These are phyloP conservation scores for Capronia epimyces DNA, from an alignment of 2,329 filamentous ascomycete genomes.

Conservation along the genomic window DNA sequence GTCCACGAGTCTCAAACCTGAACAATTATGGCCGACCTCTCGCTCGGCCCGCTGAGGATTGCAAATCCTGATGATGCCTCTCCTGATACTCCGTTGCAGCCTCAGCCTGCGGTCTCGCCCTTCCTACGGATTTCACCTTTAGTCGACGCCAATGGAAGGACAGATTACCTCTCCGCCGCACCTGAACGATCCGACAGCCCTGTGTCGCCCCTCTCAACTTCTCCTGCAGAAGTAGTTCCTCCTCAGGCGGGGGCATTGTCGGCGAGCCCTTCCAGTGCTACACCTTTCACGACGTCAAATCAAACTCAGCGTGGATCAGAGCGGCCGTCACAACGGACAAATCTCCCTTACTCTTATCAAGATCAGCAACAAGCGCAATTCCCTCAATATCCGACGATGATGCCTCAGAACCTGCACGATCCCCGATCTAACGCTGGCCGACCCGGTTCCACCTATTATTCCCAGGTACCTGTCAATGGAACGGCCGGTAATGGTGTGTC, in stretches of 20 bases:
- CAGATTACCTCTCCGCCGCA: slow-evolving; percentile 18
- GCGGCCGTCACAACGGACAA: slow-evolving; percentile 34
- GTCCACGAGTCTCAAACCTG: slow-evolving; percentile 20
- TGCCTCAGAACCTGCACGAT: slow-evolving; percentile 39
- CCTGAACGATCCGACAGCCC: slow-evolving; percentile 20
- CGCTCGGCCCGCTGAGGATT: slow-evolving; percentile 89
- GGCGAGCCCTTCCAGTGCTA: slow-evolving; percentile 11
- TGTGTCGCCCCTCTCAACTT: slow-evolving; percentile 25
- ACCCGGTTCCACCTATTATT: slow-evolving; percentile 46
- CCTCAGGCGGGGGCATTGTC: slow-evolving; percentile 12
- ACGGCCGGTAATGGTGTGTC: slow-evolving; percentile 33
- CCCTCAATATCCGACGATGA: slow-evolving; percentile 42
- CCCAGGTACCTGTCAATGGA: slow-evolving; percentile 39
- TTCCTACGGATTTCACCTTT: slow-evolving; percentile 25
- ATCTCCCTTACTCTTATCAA: slow-evolving; percentile 42
- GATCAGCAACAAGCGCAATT: slow-evolving; percentile 41
- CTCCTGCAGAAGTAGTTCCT: slow-evolving; percentile 12
- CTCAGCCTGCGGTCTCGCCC: slow-evolving; percentile 17
- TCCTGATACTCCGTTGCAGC: slow-evolving; percentile 30
- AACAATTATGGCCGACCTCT: slow-evolving; percentile 48
- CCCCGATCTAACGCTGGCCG: slow-evolving; percentile 37
- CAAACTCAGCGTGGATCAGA: slow-evolving; percentile 18
- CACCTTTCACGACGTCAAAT: slow-evolving; percentile 9
- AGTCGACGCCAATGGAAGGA: slow-evolving; percentile 16
- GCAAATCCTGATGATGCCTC: slow-evolving; percentile 83